A percentile compares a stretch with the other conserved stretches of the same genome.
These are phyloP conservation scores for Curvularia spicifera DNA, from an alignment of 2,329 filamentous ascomycete species.

Conservation along the genomic window DNA sequence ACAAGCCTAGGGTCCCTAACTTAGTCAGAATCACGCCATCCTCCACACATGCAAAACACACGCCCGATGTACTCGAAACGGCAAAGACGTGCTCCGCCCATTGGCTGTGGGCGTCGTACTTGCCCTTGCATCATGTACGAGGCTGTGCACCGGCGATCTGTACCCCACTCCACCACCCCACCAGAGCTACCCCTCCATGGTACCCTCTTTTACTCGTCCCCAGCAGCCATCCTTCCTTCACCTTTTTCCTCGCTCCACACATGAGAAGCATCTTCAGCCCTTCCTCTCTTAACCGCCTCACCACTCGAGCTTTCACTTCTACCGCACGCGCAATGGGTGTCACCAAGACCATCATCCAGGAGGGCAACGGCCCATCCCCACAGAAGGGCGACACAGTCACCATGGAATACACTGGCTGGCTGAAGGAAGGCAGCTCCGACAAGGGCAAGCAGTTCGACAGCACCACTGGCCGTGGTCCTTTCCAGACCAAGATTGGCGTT, in stretches of 20 bases:
- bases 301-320: constrained; percentile 21
- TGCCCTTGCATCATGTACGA: constrained; percentile 25
- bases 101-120: constrained; percentile 15
- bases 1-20: constrained; percentile 5
- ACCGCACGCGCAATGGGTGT: constrained; percentile 38
- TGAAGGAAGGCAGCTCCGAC: constrained; percentile 30
- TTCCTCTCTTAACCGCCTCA: constrained; percentile 13
- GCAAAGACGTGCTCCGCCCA: constrained; percentile 17
- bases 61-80: constrained; percentile 3
- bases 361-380: constrained; percentile 40
- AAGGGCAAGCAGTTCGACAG: constrained; percentile 71
- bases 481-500: constrained; percentile 77
- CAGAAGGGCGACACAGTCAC: constrained; percentile 39
- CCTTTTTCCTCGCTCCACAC: constrained; percentile 14
- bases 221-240: constrained; percentile 11
- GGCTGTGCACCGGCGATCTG: constrained; percentile 25
- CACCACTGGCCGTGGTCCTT: constrained; percentile 76
- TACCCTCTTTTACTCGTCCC: constrained; percentile 9
- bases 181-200: constrained; percentile 18
- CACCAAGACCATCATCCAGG: constrained; percentile 36
- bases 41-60: constrained; percentile 2
- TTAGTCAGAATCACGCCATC: constrained; percentile 24
- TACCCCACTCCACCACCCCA: constrained; percentile 19
- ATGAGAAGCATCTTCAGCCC: constrained; percentile 23
- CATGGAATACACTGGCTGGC: constrained; percentile 45